Conservation (phyloP, 148 eudicot species). For the Dianthus caryophyllus region DNA sequence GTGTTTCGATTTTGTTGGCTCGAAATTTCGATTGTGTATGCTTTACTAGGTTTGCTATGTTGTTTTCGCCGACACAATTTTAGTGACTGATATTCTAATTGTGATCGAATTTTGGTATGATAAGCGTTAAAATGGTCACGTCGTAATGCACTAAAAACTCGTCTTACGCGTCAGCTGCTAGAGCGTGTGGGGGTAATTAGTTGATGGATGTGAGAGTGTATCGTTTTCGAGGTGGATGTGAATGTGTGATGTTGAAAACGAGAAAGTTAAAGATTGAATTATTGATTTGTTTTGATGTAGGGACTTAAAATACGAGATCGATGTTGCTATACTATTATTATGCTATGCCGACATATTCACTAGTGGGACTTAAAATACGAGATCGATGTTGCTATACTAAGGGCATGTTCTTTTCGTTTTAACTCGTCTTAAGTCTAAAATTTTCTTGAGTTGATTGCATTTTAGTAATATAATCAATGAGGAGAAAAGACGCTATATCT, state of each 20-base stretch:
- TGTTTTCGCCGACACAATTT: slow-evolving; percentile 6
- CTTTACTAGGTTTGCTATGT: not conserved
- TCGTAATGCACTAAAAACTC: too few species aligned
- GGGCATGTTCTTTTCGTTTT: too few species aligned
- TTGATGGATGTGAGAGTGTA: too few species aligned
- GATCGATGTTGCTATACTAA: too few species aligned
- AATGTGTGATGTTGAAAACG: not conserved
- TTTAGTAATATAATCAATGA: not conserved
- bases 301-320: not conserved
- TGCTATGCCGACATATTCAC: not conserved
- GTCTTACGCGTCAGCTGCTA: too few species aligned
- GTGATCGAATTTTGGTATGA: too few species aligned
- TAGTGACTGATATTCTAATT: not conserved
- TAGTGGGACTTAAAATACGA: slow-evolving; percentile 7
- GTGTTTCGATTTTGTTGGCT: too few species aligned
- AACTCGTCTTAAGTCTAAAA: too few species aligned
- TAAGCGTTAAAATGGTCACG: too few species aligned
- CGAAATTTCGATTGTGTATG: not conserved
- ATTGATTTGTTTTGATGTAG: not conserved
- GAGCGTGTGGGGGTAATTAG: too few species aligned
- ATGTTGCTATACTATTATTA: not conserved
- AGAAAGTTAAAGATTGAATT: not conserved
- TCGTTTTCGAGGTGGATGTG: too few species aligned
- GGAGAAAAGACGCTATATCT: not conserved
- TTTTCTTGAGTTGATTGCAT: too few species aligned